A percentile compares a stretch with the other conserved stretches of the same genome.
These are phyloP conservation scores for Malus hybrid DNA, from an alignment of 331 rosid genomes.

Conservation along the genomic window DNA sequence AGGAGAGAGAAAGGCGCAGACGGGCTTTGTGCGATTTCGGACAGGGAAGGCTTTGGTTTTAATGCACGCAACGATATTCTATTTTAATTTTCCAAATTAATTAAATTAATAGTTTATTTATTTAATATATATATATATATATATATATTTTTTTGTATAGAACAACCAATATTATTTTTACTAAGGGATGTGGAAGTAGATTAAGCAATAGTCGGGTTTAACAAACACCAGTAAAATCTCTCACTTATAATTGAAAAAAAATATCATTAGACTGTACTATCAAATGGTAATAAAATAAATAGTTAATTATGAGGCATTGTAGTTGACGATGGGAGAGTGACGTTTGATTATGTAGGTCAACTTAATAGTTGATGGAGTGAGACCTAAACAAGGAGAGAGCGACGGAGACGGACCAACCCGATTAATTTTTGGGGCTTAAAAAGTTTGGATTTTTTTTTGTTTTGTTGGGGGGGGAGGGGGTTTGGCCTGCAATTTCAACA, in stretches of 20 bases:
- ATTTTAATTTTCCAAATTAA: neutral
- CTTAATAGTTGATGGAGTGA: neutral
- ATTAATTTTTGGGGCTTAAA: neutral
- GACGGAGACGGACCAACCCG: conserved; percentile 7
- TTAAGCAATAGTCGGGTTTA: no score
- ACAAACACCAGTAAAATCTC: no score
- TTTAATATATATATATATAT: no score
- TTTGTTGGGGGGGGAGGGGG: no score
- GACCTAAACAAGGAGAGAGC: neutral
- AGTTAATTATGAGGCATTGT: neutral
- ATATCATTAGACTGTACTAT: accelerated
- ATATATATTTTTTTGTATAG: no score
- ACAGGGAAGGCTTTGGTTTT: neutral
- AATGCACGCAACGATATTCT: neutral
- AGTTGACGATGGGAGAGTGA: neutral
- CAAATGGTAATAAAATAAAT: no score
- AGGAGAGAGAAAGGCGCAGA: neutral
- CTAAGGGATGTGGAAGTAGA: accelerated
- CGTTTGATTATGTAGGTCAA: neutral
- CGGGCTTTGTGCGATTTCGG: neutral
- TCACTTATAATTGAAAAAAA: accelerated
- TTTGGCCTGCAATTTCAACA: neutral
- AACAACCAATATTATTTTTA: no score
- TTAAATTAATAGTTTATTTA: neutral
- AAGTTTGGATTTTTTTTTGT: neutral